Evolutionary conservation across 495 filamentous ascomycete genomes (phyloP).

Genomic region (Emericellopsis terricola): DNA sequence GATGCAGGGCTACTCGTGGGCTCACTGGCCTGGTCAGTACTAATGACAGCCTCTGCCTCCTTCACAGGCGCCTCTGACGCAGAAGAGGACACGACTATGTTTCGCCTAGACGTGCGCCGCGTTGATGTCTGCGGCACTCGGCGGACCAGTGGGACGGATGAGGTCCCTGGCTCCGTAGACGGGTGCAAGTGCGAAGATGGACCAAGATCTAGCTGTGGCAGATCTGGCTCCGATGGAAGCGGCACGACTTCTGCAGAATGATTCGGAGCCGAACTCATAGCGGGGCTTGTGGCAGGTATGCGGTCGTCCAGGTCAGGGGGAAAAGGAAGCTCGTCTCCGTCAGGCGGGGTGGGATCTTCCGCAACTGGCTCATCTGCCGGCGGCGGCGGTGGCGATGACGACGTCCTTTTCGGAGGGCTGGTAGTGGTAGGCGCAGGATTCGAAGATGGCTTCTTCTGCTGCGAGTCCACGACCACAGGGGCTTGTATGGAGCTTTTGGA

Average conservation of each 20-base stretch:
- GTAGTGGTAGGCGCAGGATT: too few relatives aligned
- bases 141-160: background rate
- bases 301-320: too few relatives aligned
- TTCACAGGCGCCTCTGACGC: background rate
- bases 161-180: background rate
- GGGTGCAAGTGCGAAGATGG: too few relatives aligned
- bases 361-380: too few relatives aligned
- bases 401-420: too few relatives aligned
- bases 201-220: background rate
- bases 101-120: background rate
- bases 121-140: background rate
- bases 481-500: background rate
- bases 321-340: too few relatives aligned
- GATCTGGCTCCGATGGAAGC: background rate
- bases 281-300: conserved; percentile 2
- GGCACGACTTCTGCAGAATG: too few relatives aligned
- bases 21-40: background rate
- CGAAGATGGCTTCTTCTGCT: background rate
- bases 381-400: too few relatives aligned
- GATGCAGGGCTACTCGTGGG: background rate
- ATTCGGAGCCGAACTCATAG: too few relatives aligned
- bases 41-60: background rate
- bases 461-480: background rate
- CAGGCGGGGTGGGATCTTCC: too few relatives aligned
- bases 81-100: background rate